Evolutionary conservation across 1,139 yeast species (phyloP), one percentile per base, ranked within the genome.

Genomic region (Candida sp.): DNA sequence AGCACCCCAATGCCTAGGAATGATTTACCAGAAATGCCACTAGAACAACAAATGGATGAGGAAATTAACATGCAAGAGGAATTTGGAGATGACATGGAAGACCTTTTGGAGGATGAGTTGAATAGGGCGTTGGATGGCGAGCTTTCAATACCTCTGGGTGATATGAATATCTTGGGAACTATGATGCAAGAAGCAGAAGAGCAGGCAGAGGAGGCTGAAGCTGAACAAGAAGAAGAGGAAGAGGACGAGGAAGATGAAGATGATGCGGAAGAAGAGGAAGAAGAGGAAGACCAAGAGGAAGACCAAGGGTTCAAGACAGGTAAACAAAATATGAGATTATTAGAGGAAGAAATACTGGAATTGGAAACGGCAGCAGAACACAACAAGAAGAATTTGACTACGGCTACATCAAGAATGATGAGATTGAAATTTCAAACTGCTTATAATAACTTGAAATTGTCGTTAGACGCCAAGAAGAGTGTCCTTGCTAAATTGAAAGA

Each of bases 381-480:
- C 54, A 93, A 91, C 57, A 81, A 81, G 58, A 76, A 76, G 43
- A 93, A 88, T 53, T 79, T 89, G 40, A 80, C 77, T 15, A 84
- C 84, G 45, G 91, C 95, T 2, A 81, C 91, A 15, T 90, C 90
- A 60, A 91, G 91, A 55, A 85, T 93, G 70, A 77, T 93, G 81
- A 83, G 85, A 60, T 87, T 86, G 66, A 84, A 97, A 66, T 87
- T 90, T 60, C 78, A 85, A 55, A 95, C 87, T 52, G 89, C 88
- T 44, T 86, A 89, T 46, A 78, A 77, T 47, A 84, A 91, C 46
- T 75, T 95, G 55, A 85, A 83, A 62, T 83, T 84, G 41, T 97
- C 95, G 51, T 74, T 91, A 48, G 97, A 90, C 45, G 76, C 81
- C 57, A 93, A 93, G 71, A 81, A 80, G 66, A 74, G 86, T 46